phyloP scores from a whole-genome alignment of 192 early-diverging fungal species.

The Coemansia sp. region DNA sequence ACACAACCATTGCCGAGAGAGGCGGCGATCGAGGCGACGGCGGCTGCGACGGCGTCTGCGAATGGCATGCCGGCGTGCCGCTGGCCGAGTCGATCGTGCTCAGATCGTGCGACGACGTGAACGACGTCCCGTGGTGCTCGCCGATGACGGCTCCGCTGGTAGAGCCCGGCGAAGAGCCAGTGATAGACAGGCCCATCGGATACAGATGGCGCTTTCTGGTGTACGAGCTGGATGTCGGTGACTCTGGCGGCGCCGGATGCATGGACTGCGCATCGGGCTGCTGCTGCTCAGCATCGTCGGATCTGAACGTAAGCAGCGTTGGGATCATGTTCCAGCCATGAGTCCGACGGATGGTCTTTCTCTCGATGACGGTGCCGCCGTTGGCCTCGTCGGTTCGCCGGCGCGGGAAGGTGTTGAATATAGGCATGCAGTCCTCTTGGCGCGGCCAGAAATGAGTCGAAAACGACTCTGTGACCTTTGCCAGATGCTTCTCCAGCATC shows the following conservation, averaged over 20 bases:
- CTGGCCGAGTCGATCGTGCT: conserved; percentile 21
- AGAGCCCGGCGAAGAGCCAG: neutral
- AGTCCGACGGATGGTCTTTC: conserved; percentile 22
- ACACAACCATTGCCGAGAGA: conserved; percentile 19
- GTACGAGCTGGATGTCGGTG: conserved; percentile 35
- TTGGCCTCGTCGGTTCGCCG: conserved; percentile 33
- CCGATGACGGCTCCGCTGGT: conserved; percentile 2
- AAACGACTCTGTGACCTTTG: conserved; percentile 49
- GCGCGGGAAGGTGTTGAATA: conserved; percentile 48
- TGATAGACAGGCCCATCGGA: conserved; percentile 49
- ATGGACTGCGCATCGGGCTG: neutral
- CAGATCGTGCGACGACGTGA: conserved; percentile 39
- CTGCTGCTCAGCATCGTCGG: conserved; percentile 11
- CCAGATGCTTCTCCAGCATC: conserved; percentile 48
- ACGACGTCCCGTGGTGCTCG: conserved; percentile 21
- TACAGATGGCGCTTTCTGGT: conserved; percentile 48
- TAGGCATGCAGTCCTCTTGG: conserved; percentile 27
- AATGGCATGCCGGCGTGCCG: conserved; percentile 21
- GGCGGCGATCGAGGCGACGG: conserved; percentile 29
- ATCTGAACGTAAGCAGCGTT: conserved; percentile 41
- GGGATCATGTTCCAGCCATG: conserved; percentile 54
- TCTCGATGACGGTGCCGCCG: conserved; percentile 12
- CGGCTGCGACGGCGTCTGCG: conserved; percentile 25
- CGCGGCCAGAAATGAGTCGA: conserved; percentile 50
- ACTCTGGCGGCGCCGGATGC: conserved; percentile 27